Base-by-base conservation (phyloP, 768 basidiomycete species). In the Hemileccinum rubropunctum region DNA sequence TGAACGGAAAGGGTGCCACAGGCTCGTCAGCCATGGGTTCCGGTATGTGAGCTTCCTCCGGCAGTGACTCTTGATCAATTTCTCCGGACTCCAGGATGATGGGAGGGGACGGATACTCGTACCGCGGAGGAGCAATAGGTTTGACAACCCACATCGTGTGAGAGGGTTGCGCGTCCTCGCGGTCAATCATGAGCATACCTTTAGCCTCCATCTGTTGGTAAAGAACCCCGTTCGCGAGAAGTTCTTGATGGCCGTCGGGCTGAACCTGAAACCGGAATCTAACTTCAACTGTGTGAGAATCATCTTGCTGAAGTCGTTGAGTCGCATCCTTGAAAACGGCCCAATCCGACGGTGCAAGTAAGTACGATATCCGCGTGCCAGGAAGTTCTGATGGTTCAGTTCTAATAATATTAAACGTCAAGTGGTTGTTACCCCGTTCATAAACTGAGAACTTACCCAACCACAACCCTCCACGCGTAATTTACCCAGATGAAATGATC, bases 131-230 rank as follows among this genome's bases (percentile, higher is more conserved):
- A 36, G 82, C 80, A 50, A 87, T 78, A 28, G 92, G 91, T 65
- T 87, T 92, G 68, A 94, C 82, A 39, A 95, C 93, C 94, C 94
- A 98, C 94, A 98, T 97, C 13, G 95, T 95, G 68, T 98, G 97
- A 14, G 93, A 90, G 13, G 92, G 84, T 52, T 82, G 80, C 15
- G 88, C 88, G 47, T 86, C 87, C 64, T 93, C 83, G 28, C 94
- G 84, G 73, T 98, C 95, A 52, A 91, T 80, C 85, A 98, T 95
- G 60, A 98, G 81, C 97, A 99, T 98, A 15, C 97, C 97, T 65
- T 95, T 95, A 27, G 91, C 97, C 62, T 98, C 95, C 86, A 98
- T 93, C 58, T 81, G 83, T 66, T 91, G 88, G 67, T 82, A 90
- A 26, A 87, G 75, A 7, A 71, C 69, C 10, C 69, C 65, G 34